phyloP scores from a whole-genome alignment of 176 grass and related monocot species.

The Poa pratensis region DNA sequence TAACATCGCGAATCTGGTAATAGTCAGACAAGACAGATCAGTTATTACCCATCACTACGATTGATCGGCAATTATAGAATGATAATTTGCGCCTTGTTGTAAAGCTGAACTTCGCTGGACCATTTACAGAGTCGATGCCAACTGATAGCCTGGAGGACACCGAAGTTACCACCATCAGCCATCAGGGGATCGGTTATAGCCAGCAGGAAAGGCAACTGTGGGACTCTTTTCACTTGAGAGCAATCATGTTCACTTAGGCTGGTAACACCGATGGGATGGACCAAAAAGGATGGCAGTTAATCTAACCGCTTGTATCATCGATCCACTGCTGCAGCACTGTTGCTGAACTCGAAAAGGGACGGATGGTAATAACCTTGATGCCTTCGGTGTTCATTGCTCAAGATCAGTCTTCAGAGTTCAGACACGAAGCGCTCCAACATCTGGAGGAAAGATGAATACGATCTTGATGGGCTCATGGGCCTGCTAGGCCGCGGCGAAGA shows the following conservation, averaged over 20 bases:
- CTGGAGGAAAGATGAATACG: background rate
- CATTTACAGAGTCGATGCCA: conserved; percentile 25
- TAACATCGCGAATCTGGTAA: too few relatives aligned
- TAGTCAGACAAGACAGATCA: too few relatives aligned
- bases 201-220: conserved; percentile 36
- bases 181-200: conserved; percentile 12
- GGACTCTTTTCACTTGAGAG: conserved; percentile 13
- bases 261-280: conserved; percentile 26
- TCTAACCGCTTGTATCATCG: conserved; percentile 13
- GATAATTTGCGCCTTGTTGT: background rate
- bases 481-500: background rate
- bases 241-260: conserved; percentile 22
- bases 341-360: background rate
- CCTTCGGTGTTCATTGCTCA: too few relatives aligned
- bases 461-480: background rate
- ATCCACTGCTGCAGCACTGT: background rate
- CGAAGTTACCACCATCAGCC: conserved; percentile 31
- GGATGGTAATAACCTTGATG: background rate
- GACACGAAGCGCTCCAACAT: too few relatives aligned
- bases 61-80: too few relatives aligned
- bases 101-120: conserved; percentile 25
- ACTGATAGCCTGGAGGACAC: conserved; percentile 41
- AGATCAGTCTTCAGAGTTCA: too few relatives aligned
- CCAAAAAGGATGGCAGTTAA: conserved; percentile 10
- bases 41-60: too few relatives aligned